Evolutionary conservation across 345 rosid genomes (phyloP).

Genomic region (Psidium guajava): DNA sequence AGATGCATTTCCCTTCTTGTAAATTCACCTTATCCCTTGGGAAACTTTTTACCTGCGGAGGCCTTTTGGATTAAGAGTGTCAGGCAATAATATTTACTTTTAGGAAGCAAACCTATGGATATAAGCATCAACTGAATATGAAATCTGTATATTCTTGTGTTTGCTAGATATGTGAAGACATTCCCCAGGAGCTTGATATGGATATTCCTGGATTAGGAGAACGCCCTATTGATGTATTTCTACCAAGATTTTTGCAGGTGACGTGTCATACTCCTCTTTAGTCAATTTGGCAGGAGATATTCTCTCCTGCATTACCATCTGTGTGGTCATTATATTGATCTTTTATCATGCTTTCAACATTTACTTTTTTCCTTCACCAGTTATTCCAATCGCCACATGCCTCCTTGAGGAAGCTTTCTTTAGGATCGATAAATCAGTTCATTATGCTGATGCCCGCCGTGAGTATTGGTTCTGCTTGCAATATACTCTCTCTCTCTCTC

Average conservation of each 20-base stretch:
- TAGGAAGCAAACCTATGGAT: not conserved
- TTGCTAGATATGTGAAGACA: conserved; percentile 85
- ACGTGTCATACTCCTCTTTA: not conserved
- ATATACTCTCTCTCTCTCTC: not conserved
- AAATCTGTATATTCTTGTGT: not conserved
- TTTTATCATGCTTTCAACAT: not conserved
- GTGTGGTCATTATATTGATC: not conserved
- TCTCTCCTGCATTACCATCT: not conserved
- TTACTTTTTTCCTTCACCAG: conserved; percentile 27
- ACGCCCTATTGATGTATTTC: conserved; percentile 69
- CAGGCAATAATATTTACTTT: not conserved
- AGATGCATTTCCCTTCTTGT: not conserved
- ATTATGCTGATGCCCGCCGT: conserved; percentile 95
- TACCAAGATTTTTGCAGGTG: conserved; percentile 83
- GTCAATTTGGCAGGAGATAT: not conserved
- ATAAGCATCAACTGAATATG: not conserved
- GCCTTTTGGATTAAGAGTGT: not conserved
- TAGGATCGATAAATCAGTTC: conserved; percentile 81
- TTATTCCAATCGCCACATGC: conserved; percentile 85
- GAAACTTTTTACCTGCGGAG: not conserved
- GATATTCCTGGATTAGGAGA: conserved; percentile 85
- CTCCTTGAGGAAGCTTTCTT: conserved; percentile 70
- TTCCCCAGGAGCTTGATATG: conserved; percentile 77
- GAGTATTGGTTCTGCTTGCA: conserved; percentile 17
- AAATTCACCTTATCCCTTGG: not conserved